Percentiles rank a stretch among this genome's conserved stretches.
These are phyloP conservation scores for Pythium aristosporum DNA, from an alignment of 352 stramenopile genomes.

Conservation along the genomic window DNA sequence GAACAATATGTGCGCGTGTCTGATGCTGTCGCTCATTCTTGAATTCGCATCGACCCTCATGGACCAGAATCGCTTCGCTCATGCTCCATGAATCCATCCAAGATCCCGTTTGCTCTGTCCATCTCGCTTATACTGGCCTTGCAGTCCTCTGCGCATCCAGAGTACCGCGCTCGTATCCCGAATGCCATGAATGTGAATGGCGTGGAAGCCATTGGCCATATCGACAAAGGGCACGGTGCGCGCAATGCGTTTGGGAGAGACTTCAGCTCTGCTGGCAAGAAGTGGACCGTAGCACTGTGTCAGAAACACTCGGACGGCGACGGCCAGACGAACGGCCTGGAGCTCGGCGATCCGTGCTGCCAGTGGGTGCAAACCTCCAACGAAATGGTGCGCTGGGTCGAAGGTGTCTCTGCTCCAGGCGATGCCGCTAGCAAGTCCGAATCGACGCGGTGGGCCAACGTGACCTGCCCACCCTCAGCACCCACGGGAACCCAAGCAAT, in stretches of 20 bases:
- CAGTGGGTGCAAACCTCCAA: constrained; percentile 21
- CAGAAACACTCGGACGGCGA: constrained; percentile 50
- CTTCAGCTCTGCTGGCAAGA: neutral
- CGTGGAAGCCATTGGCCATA: neutral
- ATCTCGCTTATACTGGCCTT: neutral
- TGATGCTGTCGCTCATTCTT: too few relatives aligned
- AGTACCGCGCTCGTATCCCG: neutral
- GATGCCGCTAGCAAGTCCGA: constrained; percentile 28
- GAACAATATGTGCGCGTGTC: too few relatives aligned
- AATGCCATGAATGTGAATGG: neutral
- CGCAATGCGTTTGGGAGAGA: neutral
- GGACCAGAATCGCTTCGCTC: too few relatives aligned
- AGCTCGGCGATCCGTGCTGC: constrained; percentile 61
- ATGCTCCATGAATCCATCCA: neutral
- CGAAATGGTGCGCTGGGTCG: constrained; percentile 24
- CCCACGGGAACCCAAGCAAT: neutral
- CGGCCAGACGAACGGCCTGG: constrained; percentile 54
- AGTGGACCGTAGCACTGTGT: constrained; percentile 38
- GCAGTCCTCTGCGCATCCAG: neutral
- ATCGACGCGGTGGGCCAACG: constrained; percentile 8
- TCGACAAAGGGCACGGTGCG: neutral
- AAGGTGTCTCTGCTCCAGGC: constrained; percentile 26
- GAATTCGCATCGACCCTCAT: too few relatives aligned
- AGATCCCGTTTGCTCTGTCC: neutral
- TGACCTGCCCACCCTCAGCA: constrained; percentile 12